Evolutionary conservation across 2,329 filamentous ascomycete genomes (phyloP), one percentile per base, ranked within the genome.

Genomic region (Alternaria conjuncta): DNA sequence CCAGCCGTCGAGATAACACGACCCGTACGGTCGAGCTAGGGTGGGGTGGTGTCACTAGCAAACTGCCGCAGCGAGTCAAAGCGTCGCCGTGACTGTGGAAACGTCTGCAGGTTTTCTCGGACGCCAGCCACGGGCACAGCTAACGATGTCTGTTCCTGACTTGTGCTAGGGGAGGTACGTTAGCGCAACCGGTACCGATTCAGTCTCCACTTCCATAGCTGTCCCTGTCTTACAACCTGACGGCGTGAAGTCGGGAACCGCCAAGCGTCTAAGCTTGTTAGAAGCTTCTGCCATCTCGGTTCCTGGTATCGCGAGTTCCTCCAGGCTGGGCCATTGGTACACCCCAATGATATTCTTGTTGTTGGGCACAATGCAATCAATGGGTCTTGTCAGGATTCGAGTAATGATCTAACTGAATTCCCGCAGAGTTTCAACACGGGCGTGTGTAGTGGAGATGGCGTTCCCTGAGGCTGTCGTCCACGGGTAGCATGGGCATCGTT

Each of bases 1-100:
- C 90, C 91, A 0, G 84, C 86, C 5, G 88, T 94, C 6, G 90
- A 93, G 76, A 83, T 90, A 36, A 63, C 74, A 23, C 74, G 77
- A 3, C 66, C 69, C 21, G 67, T 75, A 26, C 65, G 60, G 36
- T 45, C 46, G 44, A 64, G 53, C 55, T 65, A 60, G 54, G n/a
- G 55, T 30, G 13, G 18, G 43, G 51, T 20, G n/a, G 26, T 36
- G 15, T 26, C 23, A 49, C 26, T 46, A 45, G 30, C 18, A 20
- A 13, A 45, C 41, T 51, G 47, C 43, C 8, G 23, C 51, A 26
- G 11, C 32, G 56, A 41, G 50, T 45, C 50, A 47, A 45, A 55
- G 43, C 43, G 46, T 26, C 9, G 54, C 45, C 50, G 15, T 43
- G 32, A 41, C 32, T 26, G 18, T 36, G 53, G 53, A 44, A 28